Percentiles rank a stretch among this genome's conserved stretches.
These are phyloP conservation scores for Rostrohypoxylon terebratum DNA, from an alignment of 495 filamentous ascomycete genomes.

Conservation along the genomic window DNA sequence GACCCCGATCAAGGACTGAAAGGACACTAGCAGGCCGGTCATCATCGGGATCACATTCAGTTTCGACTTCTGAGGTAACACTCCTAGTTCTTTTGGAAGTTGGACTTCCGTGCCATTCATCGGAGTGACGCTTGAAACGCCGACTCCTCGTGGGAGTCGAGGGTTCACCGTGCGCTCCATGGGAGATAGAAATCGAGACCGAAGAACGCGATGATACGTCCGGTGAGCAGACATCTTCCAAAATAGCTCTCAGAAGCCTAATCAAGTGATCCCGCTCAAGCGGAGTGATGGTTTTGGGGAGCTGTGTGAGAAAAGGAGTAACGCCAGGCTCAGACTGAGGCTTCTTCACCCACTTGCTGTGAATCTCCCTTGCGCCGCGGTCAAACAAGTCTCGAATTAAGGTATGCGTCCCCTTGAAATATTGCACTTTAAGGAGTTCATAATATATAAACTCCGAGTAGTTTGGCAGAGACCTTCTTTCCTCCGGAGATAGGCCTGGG, in stretches of 20 bases:
- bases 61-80: constrained; percentile 30
- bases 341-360: constrained; percentile 49
- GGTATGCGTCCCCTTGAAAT: constrained; percentile 33
- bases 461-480: constrained; percentile 24
- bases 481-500: constrained; percentile 32
- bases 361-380: constrained; percentile 40
- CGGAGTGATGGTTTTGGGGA: constrained; percentile 42
- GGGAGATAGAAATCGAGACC: constrained; percentile 9
- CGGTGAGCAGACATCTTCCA: constrained; percentile 32
- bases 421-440: constrained; percentile 37
- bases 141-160: constrained; percentile 18
- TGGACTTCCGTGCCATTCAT: constrained; percentile 32
- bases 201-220: constrained; percentile 25
- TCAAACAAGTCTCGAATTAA: constrained; percentile 38
- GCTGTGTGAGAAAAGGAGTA: constrained; percentile 30
- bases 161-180: constrained; percentile 27
- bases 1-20: constrained; percentile 45
- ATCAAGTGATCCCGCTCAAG: constrained; percentile 40
- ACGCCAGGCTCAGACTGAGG: constrained; percentile 29
- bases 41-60: constrained; percentile 42
- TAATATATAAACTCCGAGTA: constrained; percentile 45
- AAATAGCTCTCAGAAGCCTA: constrained; percentile 33
- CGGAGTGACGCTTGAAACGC: constrained; percentile 30
- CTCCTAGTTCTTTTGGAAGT: constrained; percentile 31
- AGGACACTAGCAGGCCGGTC: constrained; percentile 42